Base-by-base conservation (phyloP, 1,139 yeast species). In the Blastobotrys proliferans region DNA sequence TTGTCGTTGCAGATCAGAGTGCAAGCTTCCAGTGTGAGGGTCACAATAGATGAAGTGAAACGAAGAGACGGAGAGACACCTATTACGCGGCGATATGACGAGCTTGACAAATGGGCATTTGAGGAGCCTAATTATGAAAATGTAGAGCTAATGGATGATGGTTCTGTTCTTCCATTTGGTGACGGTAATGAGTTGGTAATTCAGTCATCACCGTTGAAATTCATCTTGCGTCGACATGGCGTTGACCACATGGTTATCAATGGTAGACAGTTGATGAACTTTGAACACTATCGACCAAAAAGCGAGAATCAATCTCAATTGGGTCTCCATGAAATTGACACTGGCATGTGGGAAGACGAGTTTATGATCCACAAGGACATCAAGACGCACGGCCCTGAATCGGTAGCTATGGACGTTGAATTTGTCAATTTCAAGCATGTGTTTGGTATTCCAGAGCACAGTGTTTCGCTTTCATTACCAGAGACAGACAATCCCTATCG, bases 391-490 rank as follows among this genome's bases (percentile, higher is more conserved):
- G 97, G 97, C 0, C 97, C 97, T 0, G 97, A 90, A 62, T 78
- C 96, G 0, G 71, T 90, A 26, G 95, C 81, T 0, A 50, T 84
- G 36, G 97, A 90, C 60, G 73, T 87, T 45, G 67, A 77, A 1
- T 81, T 90, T 53, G 60, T 64, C 6, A 78, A 76, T 1, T 81
- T 72, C 54, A 62, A 68, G 9, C 72, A 81, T 53, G 81, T 85
- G 1, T 88, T 77, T 58, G 97, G 97, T 13, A 82, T 90, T 38
- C 97, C 97, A 0, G 97, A 88, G 61, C 97, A 90, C 59, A 87
- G 96, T 0, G 94, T 84, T 53, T 68, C 82, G 0, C 65, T 90
- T 44, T 72, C 80, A 18, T 69, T 90, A 52, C 74, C 77, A 43
- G 31, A 35, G 6, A n/a, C 28, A 11, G 27, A n/a, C 18, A 13